These are phyloP conservation scores for Chlamydomonas eustigma DNA, from an alignment of 139 green algal species.

Conservation along the genomic window DNA sequence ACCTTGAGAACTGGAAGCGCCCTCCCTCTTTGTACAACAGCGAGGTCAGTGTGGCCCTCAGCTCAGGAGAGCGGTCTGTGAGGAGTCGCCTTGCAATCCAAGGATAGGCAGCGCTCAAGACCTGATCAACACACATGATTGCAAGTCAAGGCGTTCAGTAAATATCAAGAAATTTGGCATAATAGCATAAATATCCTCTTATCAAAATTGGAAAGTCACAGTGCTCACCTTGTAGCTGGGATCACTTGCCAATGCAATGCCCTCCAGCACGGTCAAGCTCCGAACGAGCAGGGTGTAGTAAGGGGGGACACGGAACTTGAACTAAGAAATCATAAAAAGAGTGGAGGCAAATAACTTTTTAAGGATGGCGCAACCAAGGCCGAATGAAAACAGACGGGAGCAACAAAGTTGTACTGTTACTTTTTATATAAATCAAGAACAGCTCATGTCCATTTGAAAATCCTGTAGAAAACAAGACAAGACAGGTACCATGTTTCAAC, in stretches of 20 bases:
- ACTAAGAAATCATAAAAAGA: no score
- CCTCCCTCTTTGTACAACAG: slow-evolving; percentile 71
- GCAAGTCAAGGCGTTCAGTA: no score
- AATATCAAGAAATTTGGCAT: no score
- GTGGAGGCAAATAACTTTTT: not conserved
- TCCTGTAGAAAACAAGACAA: no score
- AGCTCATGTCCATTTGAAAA: no score
- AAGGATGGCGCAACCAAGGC: not conserved
- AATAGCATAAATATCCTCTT: no score
- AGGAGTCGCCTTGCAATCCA: slow-evolving; percentile 82
- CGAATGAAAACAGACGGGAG: not conserved
- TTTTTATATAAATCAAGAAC: no score
- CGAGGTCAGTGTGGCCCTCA: slow-evolving; percentile 60
- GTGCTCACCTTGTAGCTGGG: slow-evolving; percentile 79
- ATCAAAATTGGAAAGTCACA: no score
- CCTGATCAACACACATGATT: slow-evolving; percentile 38
- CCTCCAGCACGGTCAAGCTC: slow-evolving; percentile 80
- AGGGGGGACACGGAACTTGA: slow-evolving; percentile 75
- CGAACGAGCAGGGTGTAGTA: slow-evolving; percentile 91
- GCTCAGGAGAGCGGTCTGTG: slow-evolving; percentile 61
- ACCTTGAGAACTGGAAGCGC: slow-evolving; percentile 68
- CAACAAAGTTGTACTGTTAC: not conserved
- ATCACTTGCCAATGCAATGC: slow-evolving; percentile 81
- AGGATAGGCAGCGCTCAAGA: slow-evolving; percentile 78
- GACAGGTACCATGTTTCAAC: no score